These are phyloP conservation scores for Colletotrichum tanaceti DNA, from an alignment of 2,329 filamentous ascomycete species.

Conservation along the genomic window DNA sequence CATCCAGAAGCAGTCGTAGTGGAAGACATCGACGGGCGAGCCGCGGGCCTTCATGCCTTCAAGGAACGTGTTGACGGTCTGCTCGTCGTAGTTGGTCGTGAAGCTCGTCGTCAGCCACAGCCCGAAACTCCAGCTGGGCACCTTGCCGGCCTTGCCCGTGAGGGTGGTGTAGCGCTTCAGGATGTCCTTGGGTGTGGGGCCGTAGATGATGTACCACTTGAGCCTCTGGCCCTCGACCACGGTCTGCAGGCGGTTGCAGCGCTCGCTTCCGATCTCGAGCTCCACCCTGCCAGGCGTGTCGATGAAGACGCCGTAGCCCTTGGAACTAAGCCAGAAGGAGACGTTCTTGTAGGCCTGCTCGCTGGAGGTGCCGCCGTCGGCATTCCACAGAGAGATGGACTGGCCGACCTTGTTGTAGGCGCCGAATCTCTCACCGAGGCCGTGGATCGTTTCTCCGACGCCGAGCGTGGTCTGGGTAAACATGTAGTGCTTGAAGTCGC, in stretches of 20 bases:
- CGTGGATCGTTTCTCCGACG: constrained; percentile 76
- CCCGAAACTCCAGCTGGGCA: constrained; percentile 80
- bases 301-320: constrained; percentile 82
- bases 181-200: constrained; percentile 77
- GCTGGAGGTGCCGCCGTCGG: constrained; percentile 73
- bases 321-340: constrained; percentile 75
- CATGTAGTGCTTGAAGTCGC: constrained; percentile 64
- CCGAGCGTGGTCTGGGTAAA: constrained; percentile 66
- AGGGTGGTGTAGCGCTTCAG: constrained; percentile 74
- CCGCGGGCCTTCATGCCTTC: constrained; percentile 74
- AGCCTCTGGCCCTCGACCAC: constrained; percentile 75
- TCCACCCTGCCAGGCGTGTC: constrained; percentile 77
- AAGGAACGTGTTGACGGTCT: constrained; percentile 74
- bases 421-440: constrained; percentile 81
- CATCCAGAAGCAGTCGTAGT: constrained; percentile 85
- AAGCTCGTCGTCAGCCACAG: constrained; percentile 83
- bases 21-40: constrained; percentile 77
- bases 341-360: constrained; percentile 81
- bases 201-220: constrained; percentile 81
- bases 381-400: constrained; percentile 72
- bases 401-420: constrained; percentile 83
- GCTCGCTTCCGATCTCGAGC: constrained; percentile 78
- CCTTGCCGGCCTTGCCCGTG: constrained; percentile 72
- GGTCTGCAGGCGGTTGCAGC: constrained; percentile 77
- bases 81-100: constrained; percentile 78